Base-by-base conservation (phyloP, 2,329 filamentous ascomycete genomes). In the Microthyrium microscopicum region DNA sequence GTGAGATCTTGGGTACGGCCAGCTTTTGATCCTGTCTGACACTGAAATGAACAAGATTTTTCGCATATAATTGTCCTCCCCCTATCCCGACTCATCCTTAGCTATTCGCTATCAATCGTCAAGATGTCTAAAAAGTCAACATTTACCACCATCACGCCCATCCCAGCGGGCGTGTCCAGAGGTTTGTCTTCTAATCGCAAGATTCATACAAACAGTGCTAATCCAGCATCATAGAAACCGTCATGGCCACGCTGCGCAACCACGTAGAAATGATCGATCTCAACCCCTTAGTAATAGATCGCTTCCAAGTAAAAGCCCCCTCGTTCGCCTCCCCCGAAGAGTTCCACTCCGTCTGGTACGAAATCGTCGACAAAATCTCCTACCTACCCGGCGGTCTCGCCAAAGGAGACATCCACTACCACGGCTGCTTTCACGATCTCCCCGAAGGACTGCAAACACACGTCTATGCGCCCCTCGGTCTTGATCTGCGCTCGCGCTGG, bases 241-340 rank as follows among this genome's bases (percentile, higher is more conserved):
- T 81, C 26, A 52, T 91, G 41, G 64, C 70, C 34, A 80, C 81
- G 43, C 71, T 92, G 20, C 80, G 83, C 52, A 67, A 77, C 52
- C 82, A 91, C 55, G 53, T 66, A 31, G 74, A 74, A 44, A 91
- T 93, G 76, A 91, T 92, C 47, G 77, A 87, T 49, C 62, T 92
- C 37, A 92, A 91, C 53, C 83, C 83, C 2, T 64, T 91, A 30
- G 77, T 92, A 35, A 71, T 77, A 40, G 73, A 78, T 39, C 69
- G 80, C 37, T 67, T 74, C 43, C 64, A 63, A 20, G 81, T 29
- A n/a, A 64, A 68, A 29, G 65, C 80, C 2, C 81, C 82, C 0
- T 47, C 64, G 17, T 67, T 74, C 47, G 74, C 77, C 9, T 61
- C 69, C 0, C 58, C 70, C 12, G 80, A 89, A 44, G 83, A 92